Percentiles rank a stretch among this genome's conserved stretches.
These are phyloP conservation scores for Vicia villosa DNA, from an alignment of 306 rosid species.

Conservation along the genomic window DNA sequence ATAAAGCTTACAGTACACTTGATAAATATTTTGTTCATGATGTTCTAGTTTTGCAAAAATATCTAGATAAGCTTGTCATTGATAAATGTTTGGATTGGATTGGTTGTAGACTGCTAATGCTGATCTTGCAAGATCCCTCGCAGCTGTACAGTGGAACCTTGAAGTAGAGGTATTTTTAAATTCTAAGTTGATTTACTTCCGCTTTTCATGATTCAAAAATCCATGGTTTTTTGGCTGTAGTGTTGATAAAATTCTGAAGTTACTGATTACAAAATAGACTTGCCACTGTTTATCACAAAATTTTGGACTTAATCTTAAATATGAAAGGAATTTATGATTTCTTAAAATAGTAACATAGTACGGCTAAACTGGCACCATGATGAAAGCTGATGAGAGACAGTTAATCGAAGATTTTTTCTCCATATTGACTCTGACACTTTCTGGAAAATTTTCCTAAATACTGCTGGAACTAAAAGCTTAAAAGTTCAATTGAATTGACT, in stretches of 20 bases:
- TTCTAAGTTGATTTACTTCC: conserved; percentile 39
- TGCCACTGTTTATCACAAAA: conserved; percentile 4
- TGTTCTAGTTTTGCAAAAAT: conserved; percentile 30
- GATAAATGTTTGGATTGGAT: conserved; percentile 46
- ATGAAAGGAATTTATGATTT: conserved; percentile 14
- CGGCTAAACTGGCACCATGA: conserved; percentile 7
- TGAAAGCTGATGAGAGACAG: conserved; percentile 2
- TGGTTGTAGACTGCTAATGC: conserved; percentile 88
- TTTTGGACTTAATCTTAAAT: conserved; percentile 30
- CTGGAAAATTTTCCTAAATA: conserved; percentile 29
- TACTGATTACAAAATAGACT: conserved; percentile 11
- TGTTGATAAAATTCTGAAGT: conserved; percentile 4
- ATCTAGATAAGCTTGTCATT: conserved; percentile 36
- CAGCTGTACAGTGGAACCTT: conserved; percentile 84
- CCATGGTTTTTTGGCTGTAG: conserved; percentile 2
- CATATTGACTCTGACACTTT: not conserved
- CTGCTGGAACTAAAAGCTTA: conserved; percentile 18
- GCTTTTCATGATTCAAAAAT: conserved; percentile 30
- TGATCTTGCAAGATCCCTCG: conserved; percentile 90
- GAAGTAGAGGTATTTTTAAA: conserved; percentile 77
- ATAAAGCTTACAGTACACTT: not conserved
- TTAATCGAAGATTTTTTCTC: conserved; percentile 5
- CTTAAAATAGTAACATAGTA: not conserved
- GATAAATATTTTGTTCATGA: conserved; percentile 22
- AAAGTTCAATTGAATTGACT: conserved; percentile 2